phyloP scores from a whole-genome alignment of 345 rosid species.

The Arabis alpina region DNA sequence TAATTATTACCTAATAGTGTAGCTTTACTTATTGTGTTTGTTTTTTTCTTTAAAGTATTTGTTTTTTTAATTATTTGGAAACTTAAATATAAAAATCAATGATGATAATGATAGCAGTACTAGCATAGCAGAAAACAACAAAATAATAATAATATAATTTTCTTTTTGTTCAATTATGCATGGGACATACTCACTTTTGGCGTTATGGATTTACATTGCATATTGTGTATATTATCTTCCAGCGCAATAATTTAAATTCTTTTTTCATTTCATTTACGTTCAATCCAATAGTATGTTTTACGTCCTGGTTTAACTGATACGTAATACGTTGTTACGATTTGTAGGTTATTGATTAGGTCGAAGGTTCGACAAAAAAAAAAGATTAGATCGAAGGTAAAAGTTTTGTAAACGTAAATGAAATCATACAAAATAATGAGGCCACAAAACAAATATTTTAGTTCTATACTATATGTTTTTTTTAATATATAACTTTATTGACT shows the following conservation, averaged over 20 bases:
- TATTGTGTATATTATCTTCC: constrained; percentile 21
- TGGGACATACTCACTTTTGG: constrained; percentile 43
- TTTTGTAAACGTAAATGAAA: too few relatives aligned
- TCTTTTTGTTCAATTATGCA: constrained; percentile 45
- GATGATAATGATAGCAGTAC: constrained; percentile 41
- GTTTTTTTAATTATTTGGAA: constrained; percentile 5
- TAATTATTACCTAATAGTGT: constrained; percentile 39
- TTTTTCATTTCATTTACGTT: neutral
- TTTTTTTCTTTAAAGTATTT: constrained; percentile 19
- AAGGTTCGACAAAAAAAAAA: too few relatives aligned
- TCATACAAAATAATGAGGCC: too few relatives aligned
- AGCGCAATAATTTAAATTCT: neutral
- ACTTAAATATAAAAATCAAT: constrained; percentile 37
- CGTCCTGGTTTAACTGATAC: too few relatives aligned
- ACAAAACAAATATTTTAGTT: too few relatives aligned
- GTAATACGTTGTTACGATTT: too few relatives aligned
- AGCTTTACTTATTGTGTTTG: constrained; percentile 43
- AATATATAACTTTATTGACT: neutral
- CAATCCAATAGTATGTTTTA: neutral
- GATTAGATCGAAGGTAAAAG: too few relatives aligned
- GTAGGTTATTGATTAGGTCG: too few relatives aligned
- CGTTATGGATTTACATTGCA: constrained; percentile 29
- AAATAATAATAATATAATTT: constrained; percentile 24
- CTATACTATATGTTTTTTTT: too few relatives aligned
- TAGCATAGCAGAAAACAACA: constrained; percentile 39